phyloP scores from a whole-genome alignment of 179 eudicot genomes.

The Silene coronaria region DNA sequence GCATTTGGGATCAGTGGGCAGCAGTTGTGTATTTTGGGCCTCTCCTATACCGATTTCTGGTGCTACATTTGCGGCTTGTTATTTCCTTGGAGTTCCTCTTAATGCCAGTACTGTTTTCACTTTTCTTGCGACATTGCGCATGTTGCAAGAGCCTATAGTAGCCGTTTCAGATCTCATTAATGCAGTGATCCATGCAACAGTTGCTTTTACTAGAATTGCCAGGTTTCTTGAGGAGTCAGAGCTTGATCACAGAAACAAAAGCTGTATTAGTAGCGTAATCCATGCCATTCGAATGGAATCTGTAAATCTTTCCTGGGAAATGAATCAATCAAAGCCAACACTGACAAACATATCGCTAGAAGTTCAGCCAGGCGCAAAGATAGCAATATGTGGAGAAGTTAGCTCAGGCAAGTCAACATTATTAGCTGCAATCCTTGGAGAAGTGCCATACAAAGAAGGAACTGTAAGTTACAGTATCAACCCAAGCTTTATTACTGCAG shows the following conservation, averaged over 20 bases:
- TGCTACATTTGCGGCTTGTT: constrained; percentile 77
- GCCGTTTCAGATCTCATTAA: constrained; percentile 72
- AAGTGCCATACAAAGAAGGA: constrained; percentile 51
- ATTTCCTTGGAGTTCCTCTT: constrained; percentile 51
- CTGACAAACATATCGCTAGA: constrained; percentile 40
- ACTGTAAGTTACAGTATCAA: constrained; percentile 33
- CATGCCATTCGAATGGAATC: constrained; percentile 35
- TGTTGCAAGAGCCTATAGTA: constrained; percentile 74
- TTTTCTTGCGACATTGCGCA: constrained; percentile 70
- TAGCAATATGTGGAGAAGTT: constrained; percentile 59
- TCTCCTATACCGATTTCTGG: constrained; percentile 67
- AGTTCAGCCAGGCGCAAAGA: constrained; percentile 37
- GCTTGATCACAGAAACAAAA: constrained; percentile 38
- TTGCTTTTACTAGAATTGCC: constrained; percentile 57
- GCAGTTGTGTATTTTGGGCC: constrained; percentile 58
- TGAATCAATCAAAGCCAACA: constrained; percentile 40
- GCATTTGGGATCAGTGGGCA: constrained; percentile 46
- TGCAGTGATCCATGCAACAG: constrained; percentile 65
- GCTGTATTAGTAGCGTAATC: constrained; percentile 7
- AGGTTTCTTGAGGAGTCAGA: constrained; percentile 68
- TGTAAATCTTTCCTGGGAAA: constrained; percentile 64
- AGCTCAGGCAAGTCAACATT: constrained; percentile 54
- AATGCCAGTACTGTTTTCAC: constrained; percentile 82
- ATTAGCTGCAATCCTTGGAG: constrained; percentile 57
- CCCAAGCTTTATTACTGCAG: constrained; percentile 26